Conservation (phyloP, 176 grass and related monocot genomes). For the Avena sativa region DNA sequence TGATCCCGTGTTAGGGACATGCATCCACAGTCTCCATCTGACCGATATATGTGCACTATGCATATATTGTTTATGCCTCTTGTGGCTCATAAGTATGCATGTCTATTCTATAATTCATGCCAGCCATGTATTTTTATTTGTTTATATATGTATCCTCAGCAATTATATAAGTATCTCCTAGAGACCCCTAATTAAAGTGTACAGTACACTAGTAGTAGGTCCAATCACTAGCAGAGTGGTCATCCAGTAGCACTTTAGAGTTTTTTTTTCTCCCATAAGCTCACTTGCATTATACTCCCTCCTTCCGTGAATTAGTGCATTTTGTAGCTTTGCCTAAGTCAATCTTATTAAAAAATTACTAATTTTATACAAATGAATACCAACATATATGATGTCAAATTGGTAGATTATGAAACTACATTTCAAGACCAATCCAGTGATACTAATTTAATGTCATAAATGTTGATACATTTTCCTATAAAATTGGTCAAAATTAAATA, state of each 20-base stretch:
- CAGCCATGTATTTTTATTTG: not conserved
- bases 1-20: conserved; percentile 37
- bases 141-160: not conserved
- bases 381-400: too few relatives aligned
- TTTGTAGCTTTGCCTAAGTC: too few relatives aligned
- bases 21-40: conserved; percentile 23
- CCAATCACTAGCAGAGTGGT: conserved; percentile 9
- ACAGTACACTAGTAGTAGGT: not conserved
- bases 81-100: not conserved
- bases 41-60: not conserved
- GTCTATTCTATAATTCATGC: not conserved
- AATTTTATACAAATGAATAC: too few relatives aligned
- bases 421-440: too few relatives aligned
- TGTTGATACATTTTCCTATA: too few relatives aligned
- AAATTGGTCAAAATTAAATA: too few relatives aligned
- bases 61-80: not conserved
- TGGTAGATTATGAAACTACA: too few relatives aligned
- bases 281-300: not conserved
- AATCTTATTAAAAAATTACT: too few relatives aligned
- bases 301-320: too few relatives aligned
- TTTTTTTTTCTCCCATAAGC: not conserved
- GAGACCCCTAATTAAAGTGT: conserved; percentile 14
- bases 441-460: too few relatives aligned
- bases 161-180: not conserved
- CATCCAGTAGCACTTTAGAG: not conserved